Evolutionary conservation across 1,139 yeast species (phyloP).

Genomic region (Sugiyamaella xylanicola): DNA sequence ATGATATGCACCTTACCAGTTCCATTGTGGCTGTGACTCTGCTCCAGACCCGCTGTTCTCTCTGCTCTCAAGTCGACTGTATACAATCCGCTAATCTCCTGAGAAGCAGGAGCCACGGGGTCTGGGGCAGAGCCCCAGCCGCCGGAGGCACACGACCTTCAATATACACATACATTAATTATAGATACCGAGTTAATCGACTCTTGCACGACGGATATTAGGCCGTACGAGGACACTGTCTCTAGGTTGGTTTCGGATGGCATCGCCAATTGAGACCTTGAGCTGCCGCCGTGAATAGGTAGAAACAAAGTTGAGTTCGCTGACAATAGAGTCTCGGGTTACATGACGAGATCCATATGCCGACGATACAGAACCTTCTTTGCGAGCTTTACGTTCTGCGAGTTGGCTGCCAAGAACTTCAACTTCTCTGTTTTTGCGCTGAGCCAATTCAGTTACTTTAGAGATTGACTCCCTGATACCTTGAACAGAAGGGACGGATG

Average conservation of each 20-base stretch:
- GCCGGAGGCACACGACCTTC: too few species aligned
- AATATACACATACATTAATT: conserved; percentile 1
- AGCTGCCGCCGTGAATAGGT: conserved; percentile 24
- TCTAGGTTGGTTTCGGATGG: conserved; percentile 22
- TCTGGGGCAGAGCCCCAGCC: not conserved
- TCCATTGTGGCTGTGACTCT: too few species aligned
- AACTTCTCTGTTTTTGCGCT: conserved; percentile 7
- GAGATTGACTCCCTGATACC: conserved; percentile 16
- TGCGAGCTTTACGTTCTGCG: conserved; percentile 5
- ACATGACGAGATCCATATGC: conserved; percentile 5
- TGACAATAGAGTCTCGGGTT: conserved; percentile 21
- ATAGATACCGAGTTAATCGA: not conserved
- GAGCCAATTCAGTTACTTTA: conserved; percentile 8
- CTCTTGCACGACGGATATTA: conserved; percentile 7
- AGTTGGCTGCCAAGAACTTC: conserved; percentile 9
- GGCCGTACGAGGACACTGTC: conserved; percentile 18
- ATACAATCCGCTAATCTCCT: too few species aligned
- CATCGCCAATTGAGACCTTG: conserved; percentile 23
- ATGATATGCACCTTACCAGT: too few species aligned
- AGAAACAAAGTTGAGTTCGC: conserved; percentile 27
- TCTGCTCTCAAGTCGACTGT: too few species aligned
- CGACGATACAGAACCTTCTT: not conserved
- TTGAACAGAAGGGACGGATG: conserved; percentile 12
- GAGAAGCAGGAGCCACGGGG: too few species aligned
- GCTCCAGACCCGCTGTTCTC: too few species aligned